Percentiles rank a stretch among this genome's conserved stretches.
These are phyloP conservation scores for Zymoseptoria ardabiliae DNA, from an alignment of 2,329 filamentous ascomycete species.

Conservation along the genomic window DNA sequence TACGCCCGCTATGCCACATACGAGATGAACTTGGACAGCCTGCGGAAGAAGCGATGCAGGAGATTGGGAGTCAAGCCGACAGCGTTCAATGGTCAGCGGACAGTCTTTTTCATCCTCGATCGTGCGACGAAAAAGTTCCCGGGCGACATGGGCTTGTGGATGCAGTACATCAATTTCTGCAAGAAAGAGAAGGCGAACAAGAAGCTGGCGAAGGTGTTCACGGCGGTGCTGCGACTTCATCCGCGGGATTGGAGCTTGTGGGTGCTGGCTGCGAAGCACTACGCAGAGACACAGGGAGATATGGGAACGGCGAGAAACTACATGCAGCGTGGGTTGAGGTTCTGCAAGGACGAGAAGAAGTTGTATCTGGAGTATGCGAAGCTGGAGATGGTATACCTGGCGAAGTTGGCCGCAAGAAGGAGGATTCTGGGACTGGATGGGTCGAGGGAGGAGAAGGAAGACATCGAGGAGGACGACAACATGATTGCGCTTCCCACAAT, in stretches of 20 bases:
- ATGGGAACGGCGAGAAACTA: constrained; percentile 78
- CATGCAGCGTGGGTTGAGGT: constrained; percentile 83
- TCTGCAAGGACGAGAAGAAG: constrained; percentile 66
- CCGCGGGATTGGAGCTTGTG: constrained; percentile 77
- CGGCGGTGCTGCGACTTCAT: constrained; percentile 71
- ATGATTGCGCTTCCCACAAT: constrained; percentile 53
- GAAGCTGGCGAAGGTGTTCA: constrained; percentile 54
- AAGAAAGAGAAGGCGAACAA: constrained; percentile 57
- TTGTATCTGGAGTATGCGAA: constrained; percentile 88
- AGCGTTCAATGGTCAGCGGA: constrained; percentile 63
- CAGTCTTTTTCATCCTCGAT: constrained; percentile 84
- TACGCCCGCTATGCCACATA: constrained; percentile 77
- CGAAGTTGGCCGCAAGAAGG: constrained; percentile 68
- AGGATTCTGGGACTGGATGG: constrained; percentile 57
- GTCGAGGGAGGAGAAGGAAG: constrained; percentile 37
- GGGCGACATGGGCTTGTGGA: constrained; percentile 75
- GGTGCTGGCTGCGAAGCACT: constrained; percentile 72
- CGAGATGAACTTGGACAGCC: constrained; percentile 60
- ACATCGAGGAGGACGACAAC: constrained; percentile 42
- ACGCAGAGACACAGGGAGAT: constrained; percentile 72
- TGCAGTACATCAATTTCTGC: constrained; percentile 80
- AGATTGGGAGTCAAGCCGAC: constrained; percentile 69
- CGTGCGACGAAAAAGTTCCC: constrained; percentile 78
- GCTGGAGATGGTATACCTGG: constrained; percentile 87
- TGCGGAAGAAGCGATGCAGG: constrained; percentile 75